Evolutionary conservation across 164 flowering plant species (phyloP), one percentile per base, ranked within the genome.

Genomic region (Nymphaea thermarum): DNA sequence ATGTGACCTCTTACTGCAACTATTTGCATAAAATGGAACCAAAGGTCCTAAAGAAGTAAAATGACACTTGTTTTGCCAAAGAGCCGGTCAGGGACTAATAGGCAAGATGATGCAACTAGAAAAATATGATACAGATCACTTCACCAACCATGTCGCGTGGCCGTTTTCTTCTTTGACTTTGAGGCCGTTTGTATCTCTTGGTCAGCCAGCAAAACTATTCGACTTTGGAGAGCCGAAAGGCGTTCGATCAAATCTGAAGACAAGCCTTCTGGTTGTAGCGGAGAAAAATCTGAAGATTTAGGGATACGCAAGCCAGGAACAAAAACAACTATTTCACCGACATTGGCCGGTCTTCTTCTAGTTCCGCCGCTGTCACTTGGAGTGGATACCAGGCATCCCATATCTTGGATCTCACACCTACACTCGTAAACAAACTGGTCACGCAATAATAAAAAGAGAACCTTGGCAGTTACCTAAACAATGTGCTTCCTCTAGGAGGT

Each of bases 291-390:
- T 42, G 82, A 82, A 16, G 87, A 85, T 71, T 86, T 86, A 42
- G 96, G 96, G 60, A 86, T 84, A 64, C 96, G 81, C 43, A 90
- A 73, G 42, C 93, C 93, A 53, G 96, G 96, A 41, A 90, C 88
- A 78, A 84, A 90, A 11, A 90, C 93, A 57, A 82, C 80, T 42
- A 90, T 73, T 47, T 90, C 93, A 63, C 93, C 93, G 65, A 90
- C 84, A 68, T 79, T 85, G 73, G 80, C 82, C 3, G 90, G 91
- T 69, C 78, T 74, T 65, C 82, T 84, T 68, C 91, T 83, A 67
- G 77, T 84, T 68, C 83, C 86, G 61, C 86, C 82, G 62, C 83
- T 65, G 77, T 87, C 88, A 59, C 77, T 80, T 36, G 87, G 82
- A 18, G 84, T 83, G 17, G 96, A 90, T 41, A 79, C 77, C 10